A percentile compares a stretch with the other conserved stretches of the same genome.
Evolutionary conservation across 441 rosid species (phyloP).

Genomic region (Dalechampia spathulata): DNA sequence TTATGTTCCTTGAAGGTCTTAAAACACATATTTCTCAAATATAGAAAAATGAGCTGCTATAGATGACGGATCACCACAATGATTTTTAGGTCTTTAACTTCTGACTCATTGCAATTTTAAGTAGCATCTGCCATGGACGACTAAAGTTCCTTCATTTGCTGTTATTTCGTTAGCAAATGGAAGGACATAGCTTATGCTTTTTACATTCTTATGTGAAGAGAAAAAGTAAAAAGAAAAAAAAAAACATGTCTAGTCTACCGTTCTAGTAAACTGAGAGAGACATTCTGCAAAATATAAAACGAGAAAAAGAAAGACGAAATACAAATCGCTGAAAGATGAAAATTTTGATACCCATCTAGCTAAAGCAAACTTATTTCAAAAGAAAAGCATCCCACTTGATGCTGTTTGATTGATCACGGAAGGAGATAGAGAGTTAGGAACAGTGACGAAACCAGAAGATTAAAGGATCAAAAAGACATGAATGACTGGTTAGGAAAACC

Average conservation of each 20-base stretch:
- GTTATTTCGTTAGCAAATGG: neutral
- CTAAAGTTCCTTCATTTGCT: neutral
- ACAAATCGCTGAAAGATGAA: neutral
- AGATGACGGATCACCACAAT: too few relatives aligned
- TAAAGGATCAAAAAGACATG: too few relatives aligned
- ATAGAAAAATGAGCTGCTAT: too few relatives aligned
- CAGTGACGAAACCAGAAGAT: slow-evolving; percentile 4
- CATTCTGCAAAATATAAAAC: neutral
- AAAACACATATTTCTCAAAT: too few relatives aligned
- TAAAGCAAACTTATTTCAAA: neutral
- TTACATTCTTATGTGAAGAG: neutral
- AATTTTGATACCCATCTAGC: neutral
- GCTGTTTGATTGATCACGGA: neutral
- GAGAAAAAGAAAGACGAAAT: neutral
- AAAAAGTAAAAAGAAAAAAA: neutral
- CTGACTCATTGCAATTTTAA: slow-evolving; percentile 1
- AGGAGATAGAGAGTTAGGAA: slow-evolving; percentile 1
- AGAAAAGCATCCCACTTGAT: neutral
- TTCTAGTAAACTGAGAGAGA: neutral
- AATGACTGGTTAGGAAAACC: neutral
- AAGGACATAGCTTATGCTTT: neutral
- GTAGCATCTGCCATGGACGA: neutral
- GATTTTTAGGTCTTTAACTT: too few relatives aligned
- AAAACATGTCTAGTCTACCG: neutral
- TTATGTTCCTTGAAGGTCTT: too few relatives aligned